A percentile compares a stretch with the other conserved stretches of the same genome.
Evolutionary conservation across 2,329 filamentous ascomycete genomes (phyloP).

Genomic region (Colletotrichum orchidophilum): DNA sequence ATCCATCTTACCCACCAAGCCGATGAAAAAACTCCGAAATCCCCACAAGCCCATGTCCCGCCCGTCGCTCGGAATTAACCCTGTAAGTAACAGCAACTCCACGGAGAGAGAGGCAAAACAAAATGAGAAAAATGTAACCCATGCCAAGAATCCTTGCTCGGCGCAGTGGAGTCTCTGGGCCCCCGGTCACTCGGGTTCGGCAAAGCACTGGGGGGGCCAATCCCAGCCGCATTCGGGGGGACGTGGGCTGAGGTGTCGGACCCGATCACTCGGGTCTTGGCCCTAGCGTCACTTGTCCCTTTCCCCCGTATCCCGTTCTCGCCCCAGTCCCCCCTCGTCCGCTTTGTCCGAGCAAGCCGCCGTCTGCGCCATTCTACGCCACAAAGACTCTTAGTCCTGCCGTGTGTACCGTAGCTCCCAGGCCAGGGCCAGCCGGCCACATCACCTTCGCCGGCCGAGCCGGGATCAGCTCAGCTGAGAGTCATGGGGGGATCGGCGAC

Average conservation of each 20-base stretch:
- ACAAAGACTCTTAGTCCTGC: not conserved
- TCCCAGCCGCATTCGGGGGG: too few relatives aligned
- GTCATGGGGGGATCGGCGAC: not conserved
- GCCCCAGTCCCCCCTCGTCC: not conserved
- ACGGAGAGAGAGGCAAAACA: too few relatives aligned
- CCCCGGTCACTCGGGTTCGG: too few relatives aligned
- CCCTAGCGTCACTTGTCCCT: not conserved
- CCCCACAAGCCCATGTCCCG: too few relatives aligned
- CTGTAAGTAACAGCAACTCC: too few relatives aligned
- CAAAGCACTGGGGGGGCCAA: not conserved
- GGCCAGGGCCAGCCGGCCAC: too few relatives aligned
- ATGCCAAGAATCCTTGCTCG: not conserved
- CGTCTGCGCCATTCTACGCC: not conserved
- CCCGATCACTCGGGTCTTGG: constrained; percentile 16
- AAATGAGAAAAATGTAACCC: not conserved
- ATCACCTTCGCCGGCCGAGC: not conserved
- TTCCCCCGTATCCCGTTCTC: too few relatives aligned
- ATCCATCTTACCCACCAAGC: too few relatives aligned
- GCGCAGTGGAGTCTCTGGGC: not conserved
- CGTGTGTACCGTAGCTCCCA: not conserved
- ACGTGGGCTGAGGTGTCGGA: not conserved
- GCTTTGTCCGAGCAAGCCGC: not conserved
- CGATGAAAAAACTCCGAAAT: too few relatives aligned
- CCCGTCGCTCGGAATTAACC: too few relatives aligned
- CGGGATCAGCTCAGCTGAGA: not conserved